phyloP scores from a whole-genome alignment of 164 flowering plant genomes.

The Hamamelis virginiana region DNA sequence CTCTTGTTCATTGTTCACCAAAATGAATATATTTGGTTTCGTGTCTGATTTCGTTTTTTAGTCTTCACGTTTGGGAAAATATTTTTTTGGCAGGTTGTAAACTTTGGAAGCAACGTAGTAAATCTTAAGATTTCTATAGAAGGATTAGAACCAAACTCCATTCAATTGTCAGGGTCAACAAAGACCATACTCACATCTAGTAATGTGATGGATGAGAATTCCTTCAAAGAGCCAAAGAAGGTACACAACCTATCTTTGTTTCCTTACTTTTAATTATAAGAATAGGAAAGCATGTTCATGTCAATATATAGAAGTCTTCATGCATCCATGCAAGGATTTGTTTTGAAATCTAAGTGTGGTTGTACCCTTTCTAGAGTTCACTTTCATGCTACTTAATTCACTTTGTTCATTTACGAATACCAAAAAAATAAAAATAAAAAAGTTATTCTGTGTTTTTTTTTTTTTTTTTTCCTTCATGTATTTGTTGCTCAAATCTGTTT shows the following conservation, averaged over 20 bases:
- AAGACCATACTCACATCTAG: slow-evolving; percentile 59
- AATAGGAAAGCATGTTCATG: background rate
- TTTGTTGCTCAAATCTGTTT: too few relatives aligned
- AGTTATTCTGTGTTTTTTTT: too few relatives aligned
- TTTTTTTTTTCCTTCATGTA: too few relatives aligned
- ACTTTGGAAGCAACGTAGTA: slow-evolving; percentile 57
- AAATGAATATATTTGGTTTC: too few relatives aligned
- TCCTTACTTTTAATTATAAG: background rate
- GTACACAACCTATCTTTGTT: slow-evolving; percentile 24
- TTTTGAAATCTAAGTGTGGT: too few relatives aligned
- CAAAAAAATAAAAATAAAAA: too few relatives aligned
- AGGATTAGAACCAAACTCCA: slow-evolving; percentile 48
- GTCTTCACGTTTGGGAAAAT: background rate
- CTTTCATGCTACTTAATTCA: too few relatives aligned
- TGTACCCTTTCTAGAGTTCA: too few relatives aligned
- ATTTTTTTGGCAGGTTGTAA: slow-evolving; percentile 60
- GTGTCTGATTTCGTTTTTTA: background rate
- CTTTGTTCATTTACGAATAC: too few relatives aligned
- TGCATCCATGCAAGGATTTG: too few relatives aligned
- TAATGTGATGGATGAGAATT: slow-evolving; percentile 79
- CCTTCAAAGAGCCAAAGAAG: slow-evolving; percentile 66
- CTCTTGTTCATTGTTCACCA: too few relatives aligned
- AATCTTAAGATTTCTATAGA: slow-evolving; percentile 47
- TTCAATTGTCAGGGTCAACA: slow-evolving; percentile 36
- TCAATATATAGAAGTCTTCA: too few relatives aligned